Evolutionary conservation across 768 basidiomycete species (phyloP).

Genomic region (Lactifluus piperatus): DNA sequence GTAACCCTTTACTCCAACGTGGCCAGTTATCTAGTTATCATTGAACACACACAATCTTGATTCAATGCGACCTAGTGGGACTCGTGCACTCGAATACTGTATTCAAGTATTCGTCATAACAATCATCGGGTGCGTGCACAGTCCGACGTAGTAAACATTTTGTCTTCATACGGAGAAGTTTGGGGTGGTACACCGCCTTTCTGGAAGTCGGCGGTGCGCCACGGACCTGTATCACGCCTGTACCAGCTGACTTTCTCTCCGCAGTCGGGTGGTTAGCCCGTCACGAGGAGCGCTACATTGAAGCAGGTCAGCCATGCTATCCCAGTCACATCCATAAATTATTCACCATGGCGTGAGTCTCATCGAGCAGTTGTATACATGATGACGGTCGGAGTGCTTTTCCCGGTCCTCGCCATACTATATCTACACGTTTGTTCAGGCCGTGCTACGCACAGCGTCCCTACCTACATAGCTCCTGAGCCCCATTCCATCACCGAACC

Average conservation of each 20-base stretch:
- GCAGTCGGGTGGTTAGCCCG: slow-evolving; percentile 18
- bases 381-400: not conserved
- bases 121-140: slow-evolving; percentile 15
- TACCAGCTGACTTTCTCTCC: not conserved
- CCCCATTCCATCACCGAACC: slow-evolving; percentile 17
- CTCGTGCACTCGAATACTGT: not conserved
- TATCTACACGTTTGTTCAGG: slow-evolving; percentile 14
- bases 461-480: slow-evolving; percentile 25
- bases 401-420: slow-evolving; percentile 7
- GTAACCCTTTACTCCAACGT: too few species aligned
- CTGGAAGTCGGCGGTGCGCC: slow-evolving; percentile 18
- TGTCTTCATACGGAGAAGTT: not conserved
- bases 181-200: slow-evolving; percentile 16
- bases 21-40: too few species aligned
- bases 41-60: not conserved
- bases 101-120: slow-evolving; percentile 13
- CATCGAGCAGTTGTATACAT: slow-evolving; percentile 9
- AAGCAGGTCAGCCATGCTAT: slow-evolving; percentile 6
- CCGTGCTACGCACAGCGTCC: slow-evolving; percentile 19
- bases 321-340: not conserved
- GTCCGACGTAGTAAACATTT: not conserved
- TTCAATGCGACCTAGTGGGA: not conserved
- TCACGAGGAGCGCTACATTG: not conserved
- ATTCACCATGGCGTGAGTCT: not conserved
- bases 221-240: not conserved